Evolutionary conservation across 179 eudicot genomes (phyloP), one percentile per base, ranked within the genome.

Genomic region (Silene vulgaris): DNA sequence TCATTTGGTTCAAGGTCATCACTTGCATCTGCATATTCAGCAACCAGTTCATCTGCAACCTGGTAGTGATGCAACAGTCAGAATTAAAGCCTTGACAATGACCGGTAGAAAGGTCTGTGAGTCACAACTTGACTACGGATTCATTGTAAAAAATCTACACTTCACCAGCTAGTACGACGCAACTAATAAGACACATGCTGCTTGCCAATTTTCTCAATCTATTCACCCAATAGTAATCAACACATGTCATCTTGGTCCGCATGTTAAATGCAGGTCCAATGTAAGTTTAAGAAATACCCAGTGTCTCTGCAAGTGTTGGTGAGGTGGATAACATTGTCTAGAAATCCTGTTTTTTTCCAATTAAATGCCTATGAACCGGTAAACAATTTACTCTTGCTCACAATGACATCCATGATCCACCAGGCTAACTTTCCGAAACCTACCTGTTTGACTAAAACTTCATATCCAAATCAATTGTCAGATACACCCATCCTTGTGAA

Each of bases 11-110:
- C 72, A 77, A 78, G 76, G 72, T 84, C 80, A 76, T 76, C 79
- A 76, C 74, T 79, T 70, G 97, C 87, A 67, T 86, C 96, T 61
- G 96, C 85, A 82, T 89, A 94, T 79, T 94, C 98, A 84, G 98
- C 87, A 72, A 92, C 95, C 52, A 92, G 90, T 86, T 90, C 98
- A 77, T 94, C 98, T 73, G 98, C 98, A 81, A 94, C 98, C 98
- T 92, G 87, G 50, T 72, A 35, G 50, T 74, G 20, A 68, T 59
- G 71, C 74, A 69, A 59, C 45, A 57, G 59, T 71, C 76, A 65
- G 69, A 59, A 16, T 65, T 23, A 50, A 78, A 32, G n/a, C 37
- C 61, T 37, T 14, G 8, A n/a, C n/a, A n/a, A n/a, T n/a, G n/a
- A 45, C 61, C 29, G 13, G 37, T 26, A 30, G 26, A n/a, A 17